Evolutionary conservation across 768 basidiomycete species (phyloP).

Genomic region (Boletus coccyginus): DNA sequence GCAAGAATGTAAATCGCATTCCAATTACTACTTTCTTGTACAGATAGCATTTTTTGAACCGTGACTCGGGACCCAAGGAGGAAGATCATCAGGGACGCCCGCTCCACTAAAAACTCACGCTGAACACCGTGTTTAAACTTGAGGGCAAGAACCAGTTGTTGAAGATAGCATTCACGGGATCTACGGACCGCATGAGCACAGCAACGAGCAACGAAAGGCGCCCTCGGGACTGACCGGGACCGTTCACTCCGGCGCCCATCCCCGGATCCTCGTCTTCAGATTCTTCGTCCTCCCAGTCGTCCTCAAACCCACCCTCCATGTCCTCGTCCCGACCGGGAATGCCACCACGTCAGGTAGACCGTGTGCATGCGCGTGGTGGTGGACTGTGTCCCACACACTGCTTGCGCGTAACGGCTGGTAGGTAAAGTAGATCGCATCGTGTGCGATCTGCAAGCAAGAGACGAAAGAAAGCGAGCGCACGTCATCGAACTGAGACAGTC

Average conservation of each 20-base stretch:
- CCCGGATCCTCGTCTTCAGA: constrained; percentile 11
- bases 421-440: constrained; percentile 50
- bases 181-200: constrained; percentile 12
- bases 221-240: constrained; percentile 6
- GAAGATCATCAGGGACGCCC: neutral
- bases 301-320: constrained; percentile 7
- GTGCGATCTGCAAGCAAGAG: constrained; percentile 56
- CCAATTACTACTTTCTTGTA: neutral
- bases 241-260: constrained; percentile 3
- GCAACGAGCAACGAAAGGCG: neutral
- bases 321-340: constrained; percentile 7
- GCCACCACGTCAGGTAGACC: neutral
- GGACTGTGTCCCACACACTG: neutral
- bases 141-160: constrained; percentile 22
- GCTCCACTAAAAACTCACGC: constrained; percentile 21
- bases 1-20: neutral
- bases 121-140: constrained; percentile 23
- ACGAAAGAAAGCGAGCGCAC: constrained; percentile 24
- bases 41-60: neutral
- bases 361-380: neutral
- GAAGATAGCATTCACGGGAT: constrained; percentile 10
- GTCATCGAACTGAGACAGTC: constrained; percentile 16
- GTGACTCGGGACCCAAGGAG: neutral
- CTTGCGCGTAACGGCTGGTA: constrained; percentile 14
- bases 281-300: constrained; percentile 16